Percentiles rank a stretch among this genome's conserved stretches.
Conservation (phyloP, 345 rosid species). For the Eucalyptus paniculata region DNA sequence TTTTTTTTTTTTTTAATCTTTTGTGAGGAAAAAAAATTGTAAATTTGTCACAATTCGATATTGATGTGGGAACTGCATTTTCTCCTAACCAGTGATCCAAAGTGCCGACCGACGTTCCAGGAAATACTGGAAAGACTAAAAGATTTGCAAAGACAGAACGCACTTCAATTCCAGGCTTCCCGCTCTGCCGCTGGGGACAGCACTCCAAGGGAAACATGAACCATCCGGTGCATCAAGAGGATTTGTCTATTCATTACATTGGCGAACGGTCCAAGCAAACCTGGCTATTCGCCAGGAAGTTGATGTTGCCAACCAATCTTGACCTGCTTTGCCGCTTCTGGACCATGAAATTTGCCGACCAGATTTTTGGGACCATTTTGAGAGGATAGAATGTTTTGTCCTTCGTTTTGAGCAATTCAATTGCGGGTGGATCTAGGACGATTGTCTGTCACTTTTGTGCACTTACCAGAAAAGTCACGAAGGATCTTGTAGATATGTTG, state of each 20-base stretch:
- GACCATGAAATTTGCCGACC: background rate
- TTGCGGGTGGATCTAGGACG: background rate
- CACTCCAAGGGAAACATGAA: slow-evolving; percentile 13
- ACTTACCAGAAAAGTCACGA: background rate
- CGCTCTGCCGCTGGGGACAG: slow-evolving; percentile 34
- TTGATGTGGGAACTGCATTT: background rate
- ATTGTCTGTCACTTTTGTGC: background rate
- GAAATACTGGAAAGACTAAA: slow-evolving; percentile 73
- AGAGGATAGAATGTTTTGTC: background rate
- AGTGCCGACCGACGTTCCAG: slow-evolving; percentile 69
- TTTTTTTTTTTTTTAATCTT: background rate
- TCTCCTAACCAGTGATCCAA: slow-evolving; percentile 49
- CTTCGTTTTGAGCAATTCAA: background rate
- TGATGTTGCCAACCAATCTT: background rate
- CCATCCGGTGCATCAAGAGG: background rate
- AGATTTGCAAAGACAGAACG: slow-evolving; percentile 65
- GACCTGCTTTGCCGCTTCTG: background rate
- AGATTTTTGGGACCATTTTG: background rate
- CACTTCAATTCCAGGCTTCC: slow-evolving; percentile 56
- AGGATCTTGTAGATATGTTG: background rate
- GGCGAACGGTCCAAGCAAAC: background rate
- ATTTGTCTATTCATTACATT: background rate
- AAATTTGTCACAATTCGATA: background rate
- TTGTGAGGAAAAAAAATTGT: background rate
- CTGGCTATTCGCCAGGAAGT: background rate